Evolutionary conservation across 2,329 filamentous ascomycete species (phyloP), one percentile per base, ranked within the genome.

Genomic region (Microdochium trichocladiopsis): DNA sequence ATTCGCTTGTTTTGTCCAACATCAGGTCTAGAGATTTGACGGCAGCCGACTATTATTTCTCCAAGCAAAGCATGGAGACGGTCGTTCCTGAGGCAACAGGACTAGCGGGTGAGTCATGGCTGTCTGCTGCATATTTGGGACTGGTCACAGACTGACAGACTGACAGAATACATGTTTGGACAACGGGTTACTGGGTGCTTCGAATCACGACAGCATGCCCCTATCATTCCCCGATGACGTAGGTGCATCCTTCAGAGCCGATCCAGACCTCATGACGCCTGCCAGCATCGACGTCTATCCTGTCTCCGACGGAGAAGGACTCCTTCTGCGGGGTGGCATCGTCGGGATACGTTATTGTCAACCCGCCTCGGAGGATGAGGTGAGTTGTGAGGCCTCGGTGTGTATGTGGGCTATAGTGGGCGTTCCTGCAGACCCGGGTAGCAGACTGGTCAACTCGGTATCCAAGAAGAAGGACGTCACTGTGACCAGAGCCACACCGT

Each of bases 191-290:
- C 25, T n/a, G n/a, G 16, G 12, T 64, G 54, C 68, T 77, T 1
- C 76, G 74, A 28, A 75, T 74, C 53, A 74, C 77, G 2, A 74
- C 74, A 31, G 69, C 8, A 31, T 8, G 28, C 8, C 28, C 8
- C 14, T 64, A 22, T 56, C 51, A 82, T 69, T 84, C 81, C 48
- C 83, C 80, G 62, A 83, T 80, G 9, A 84, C 82, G 69, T 85
- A 86, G 2, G 82, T 87, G 64, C 86, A 89, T 0, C 86, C 86
- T 54, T 79, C 70, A 1, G 66, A 58, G 1, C 86, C 85, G 48
- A 88, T 76, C 81, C 84, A 88, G 1, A 89, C 86, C 68, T 89
- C 84, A 59, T 90, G 86, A 12, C 79, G 64, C 53, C 77, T 74
- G 8, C 76, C 74, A 2, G 84, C 82, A 25, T 84, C 83, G 3